Conservation (phyloP, 164 flowering plant genomes). For the Buxus sempervirens region DNA sequence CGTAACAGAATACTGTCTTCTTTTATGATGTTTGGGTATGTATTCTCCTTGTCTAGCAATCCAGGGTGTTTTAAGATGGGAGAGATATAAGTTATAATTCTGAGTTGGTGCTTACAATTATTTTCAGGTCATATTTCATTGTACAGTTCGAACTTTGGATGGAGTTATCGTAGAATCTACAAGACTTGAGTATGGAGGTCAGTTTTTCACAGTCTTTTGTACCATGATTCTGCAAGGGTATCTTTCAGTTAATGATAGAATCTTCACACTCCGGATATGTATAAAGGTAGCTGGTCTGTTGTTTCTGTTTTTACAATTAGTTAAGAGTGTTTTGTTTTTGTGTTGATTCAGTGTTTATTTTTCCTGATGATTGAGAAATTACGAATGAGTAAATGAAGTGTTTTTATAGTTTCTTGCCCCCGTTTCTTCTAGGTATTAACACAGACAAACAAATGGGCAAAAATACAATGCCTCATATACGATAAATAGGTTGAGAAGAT, state of each 20-base stretch:
- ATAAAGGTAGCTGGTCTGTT: background rate
- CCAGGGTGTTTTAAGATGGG: background rate
- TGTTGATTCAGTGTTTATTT: background rate
- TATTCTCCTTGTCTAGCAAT: background rate
- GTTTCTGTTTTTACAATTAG: background rate
- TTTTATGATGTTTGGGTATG: background rate
- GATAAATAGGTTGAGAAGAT: no score
- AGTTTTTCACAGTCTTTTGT: slow-evolving; percentile 4
- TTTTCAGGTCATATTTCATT: slow-evolving; percentile 77
- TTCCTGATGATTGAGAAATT: background rate
- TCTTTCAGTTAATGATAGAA: no score
- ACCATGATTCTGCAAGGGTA: no score
- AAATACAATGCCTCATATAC: no score
- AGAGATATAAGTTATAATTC: background rate
- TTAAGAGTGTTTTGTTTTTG: background rate
- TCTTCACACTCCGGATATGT: no score
- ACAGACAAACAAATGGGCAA: no score
- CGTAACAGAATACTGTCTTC: no score
- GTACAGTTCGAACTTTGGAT: slow-evolving; percentile 79
- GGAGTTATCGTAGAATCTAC: slow-evolving; percentile 86
- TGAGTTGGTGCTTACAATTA: background rate
- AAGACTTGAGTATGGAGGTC: slow-evolving; percentile 74
- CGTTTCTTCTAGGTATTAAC: no score
- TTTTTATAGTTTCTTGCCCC: no score
- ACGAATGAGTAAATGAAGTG: background rate